A percentile compares a stretch with the other conserved stretches of the same genome.
Evolutionary conservation across 2,329 filamentous ascomycete genomes (phyloP).

Genomic region (Colletotrichum destructivum): DNA sequence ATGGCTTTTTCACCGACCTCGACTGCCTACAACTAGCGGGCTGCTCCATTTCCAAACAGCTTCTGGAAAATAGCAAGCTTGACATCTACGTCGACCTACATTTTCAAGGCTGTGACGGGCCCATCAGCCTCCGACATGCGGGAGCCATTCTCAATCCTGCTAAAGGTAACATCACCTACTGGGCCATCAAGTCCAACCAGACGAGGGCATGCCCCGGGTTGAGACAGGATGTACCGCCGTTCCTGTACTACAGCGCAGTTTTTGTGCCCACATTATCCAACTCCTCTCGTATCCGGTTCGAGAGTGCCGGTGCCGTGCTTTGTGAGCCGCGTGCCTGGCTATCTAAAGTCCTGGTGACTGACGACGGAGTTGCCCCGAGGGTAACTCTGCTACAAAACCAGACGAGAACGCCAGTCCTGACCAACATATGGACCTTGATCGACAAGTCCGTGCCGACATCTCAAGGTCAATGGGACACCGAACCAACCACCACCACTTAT

Average conservation of each 20-base stretch:
- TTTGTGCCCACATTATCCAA: background rate
- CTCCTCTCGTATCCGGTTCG: conserved; percentile 3
- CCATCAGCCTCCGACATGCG: background rate
- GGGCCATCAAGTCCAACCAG: background rate
- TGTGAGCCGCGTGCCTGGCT: conserved; percentile 24
- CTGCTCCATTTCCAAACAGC: background rate
- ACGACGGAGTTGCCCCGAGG: conserved; percentile 21
- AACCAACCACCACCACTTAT: background rate
- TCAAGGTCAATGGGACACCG: background rate
- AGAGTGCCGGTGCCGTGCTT: conserved; percentile 11
- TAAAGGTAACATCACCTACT: background rate
- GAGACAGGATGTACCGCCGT: conserved; percentile 3
- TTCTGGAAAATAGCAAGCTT: background rate
- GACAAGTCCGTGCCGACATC: background rate
- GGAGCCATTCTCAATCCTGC: background rate
- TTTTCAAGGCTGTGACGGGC: conserved; percentile 20
- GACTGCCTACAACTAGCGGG: conserved; percentile 14
- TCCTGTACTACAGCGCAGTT: conserved; percentile 11
- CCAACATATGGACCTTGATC: conserved; percentile 15
- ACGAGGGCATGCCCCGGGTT: conserved; percentile 16
- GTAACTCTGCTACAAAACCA: background rate
- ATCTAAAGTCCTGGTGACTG: conserved; percentile 20
- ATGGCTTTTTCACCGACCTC: conserved; percentile 14
- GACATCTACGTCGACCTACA: conserved; percentile 1
- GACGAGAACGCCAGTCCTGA: background rate